phyloP scores from a whole-genome alignment of 108 stramenopile species.

The Schizochytrium sp. region DNA sequence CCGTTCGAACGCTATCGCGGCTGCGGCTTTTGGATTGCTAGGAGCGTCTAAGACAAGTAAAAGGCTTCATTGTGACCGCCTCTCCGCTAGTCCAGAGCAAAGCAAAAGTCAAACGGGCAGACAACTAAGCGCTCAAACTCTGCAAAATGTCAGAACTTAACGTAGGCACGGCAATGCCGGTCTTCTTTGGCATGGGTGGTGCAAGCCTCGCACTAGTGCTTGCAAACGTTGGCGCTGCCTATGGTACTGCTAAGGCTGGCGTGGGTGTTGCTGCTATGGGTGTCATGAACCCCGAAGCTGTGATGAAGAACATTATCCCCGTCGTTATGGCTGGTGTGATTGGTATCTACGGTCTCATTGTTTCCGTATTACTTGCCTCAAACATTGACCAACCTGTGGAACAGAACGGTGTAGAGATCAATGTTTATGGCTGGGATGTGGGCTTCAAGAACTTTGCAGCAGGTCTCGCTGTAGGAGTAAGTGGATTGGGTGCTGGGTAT shows the following conservation, averaged over 20 bases:
- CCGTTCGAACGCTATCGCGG: no score
- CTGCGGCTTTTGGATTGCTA: no score
- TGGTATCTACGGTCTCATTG: constrained; percentile 99
- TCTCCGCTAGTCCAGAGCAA: no score
- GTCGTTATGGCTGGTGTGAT: constrained; percentile 99
- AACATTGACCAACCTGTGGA: not conserved
- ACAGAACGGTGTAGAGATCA: constrained; percentile 2
- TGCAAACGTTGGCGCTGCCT: constrained; percentile 95
- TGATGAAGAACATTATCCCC: constrained; percentile 99
- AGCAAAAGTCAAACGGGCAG: no score
- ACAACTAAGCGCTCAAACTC: not conserved
- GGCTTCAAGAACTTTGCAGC: constrained; percentile 97
- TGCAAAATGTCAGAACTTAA: constrained; percentile 15
- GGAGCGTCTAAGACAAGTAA: no score
- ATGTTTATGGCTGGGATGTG: constrained; percentile 88
- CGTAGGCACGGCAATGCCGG: constrained; percentile 61
- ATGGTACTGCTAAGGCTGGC: constrained; percentile 97
- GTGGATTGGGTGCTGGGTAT: constrained; percentile 96
- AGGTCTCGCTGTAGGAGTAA: constrained; percentile 96
- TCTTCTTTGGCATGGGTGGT: constrained; percentile 50
- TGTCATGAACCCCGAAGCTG: constrained; percentile 95
- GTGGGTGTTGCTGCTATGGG: constrained; percentile 98
- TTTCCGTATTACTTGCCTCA: constrained; percentile 89
- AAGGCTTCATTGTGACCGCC: no score
- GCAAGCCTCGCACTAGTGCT: constrained; percentile 46